Base-by-base conservation (phyloP, 108 stramenopile species). In the Skeletonema marinoi region DNA sequence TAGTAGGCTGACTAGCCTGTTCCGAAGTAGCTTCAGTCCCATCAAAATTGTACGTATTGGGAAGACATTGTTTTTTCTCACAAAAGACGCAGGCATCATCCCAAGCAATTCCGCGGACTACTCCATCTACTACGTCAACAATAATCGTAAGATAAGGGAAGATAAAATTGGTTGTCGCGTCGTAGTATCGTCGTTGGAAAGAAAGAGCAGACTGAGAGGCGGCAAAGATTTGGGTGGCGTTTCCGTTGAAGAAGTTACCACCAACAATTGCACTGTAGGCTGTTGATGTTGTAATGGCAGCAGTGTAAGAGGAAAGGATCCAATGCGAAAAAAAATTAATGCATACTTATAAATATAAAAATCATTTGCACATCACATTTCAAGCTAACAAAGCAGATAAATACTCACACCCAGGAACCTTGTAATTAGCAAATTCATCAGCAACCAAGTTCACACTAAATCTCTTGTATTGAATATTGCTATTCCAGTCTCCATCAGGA, bases 41-140 rank as follows among this genome's bases (percentile, higher is more conserved):
- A 65, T 74, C 60, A 73, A 85, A 94, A 65, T 92, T 85, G 78
- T 90, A 97, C 17, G 93, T 93, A 77, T 96, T 95, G 14, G 79
- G 73, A 12, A 70, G 38, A 68, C 92, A 93, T 44, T 85, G 68
- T 1, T 66, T 54, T 29, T 66, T 51, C 35, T 73, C 58, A 78
- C 96, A 97, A 84, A 96, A 95, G 50, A 93, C 77, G 66, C 94
- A 96, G 29, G 93, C 93, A 77, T 97, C 90, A 80, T 97, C 97
- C 94, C 95, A 97, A 36, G 93, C 81, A 46, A 97, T 92, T 30
- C 96, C 95, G 0, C 69, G 74, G 12, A 96, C 88, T 17, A 82
- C 75, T 11, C 97, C 97, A 14, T 92, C 74, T 44, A 92, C 71
- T 73, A 96, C 95, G 73, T 89, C 84, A 70, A 97, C 92, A 70